A percentile compares a stretch with the other conserved stretches of the same genome.
Evolutionary conservation across 306 rosid genomes (phyloP).

Genomic region (Hylodesmum podocarpum): DNA sequence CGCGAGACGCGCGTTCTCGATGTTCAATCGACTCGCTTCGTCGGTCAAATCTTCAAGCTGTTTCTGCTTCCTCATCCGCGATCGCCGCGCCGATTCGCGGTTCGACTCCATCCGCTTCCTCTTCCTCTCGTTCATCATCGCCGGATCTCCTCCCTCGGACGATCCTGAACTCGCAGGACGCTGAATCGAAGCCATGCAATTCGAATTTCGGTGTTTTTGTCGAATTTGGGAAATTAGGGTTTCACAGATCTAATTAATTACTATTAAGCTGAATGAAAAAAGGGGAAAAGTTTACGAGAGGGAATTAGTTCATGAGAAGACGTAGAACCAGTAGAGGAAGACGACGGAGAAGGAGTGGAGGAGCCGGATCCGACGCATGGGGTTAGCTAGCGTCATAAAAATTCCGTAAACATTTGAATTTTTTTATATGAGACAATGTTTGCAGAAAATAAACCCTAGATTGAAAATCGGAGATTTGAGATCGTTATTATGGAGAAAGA

Average conservation of each 20-base stretch:
- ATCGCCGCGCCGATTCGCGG: constrained; percentile 88
- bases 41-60: constrained; percentile 65
- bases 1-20: constrained; percentile 37
- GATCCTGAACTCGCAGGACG: constrained; percentile 70
- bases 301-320: constrained; percentile 59
- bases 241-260: background rate
- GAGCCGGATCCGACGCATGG: constrained; percentile 44
- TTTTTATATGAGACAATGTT: too few relatives aligned
- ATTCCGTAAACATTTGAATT: constrained; percentile 36
- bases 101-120: constrained; percentile 92
- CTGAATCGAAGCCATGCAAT: constrained; percentile 52
- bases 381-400: constrained; percentile 34
- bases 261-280: background rate
- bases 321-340: constrained; percentile 56
- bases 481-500: too few relatives aligned
- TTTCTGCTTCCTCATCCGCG: constrained; percentile 91
- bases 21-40: constrained; percentile 50
- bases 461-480: background rate
- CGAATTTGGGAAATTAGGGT: background rate
- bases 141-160: constrained; percentile 49
- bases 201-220: background rate
- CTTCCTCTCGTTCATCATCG: constrained; percentile 69
- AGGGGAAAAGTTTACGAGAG: background rate
- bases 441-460: constrained; percentile 20
- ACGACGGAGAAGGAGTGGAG: constrained; percentile 52